Conservation (phyloP, 2,329 filamentous ascomycete species). For the Alternaria brassicae region DNA sequence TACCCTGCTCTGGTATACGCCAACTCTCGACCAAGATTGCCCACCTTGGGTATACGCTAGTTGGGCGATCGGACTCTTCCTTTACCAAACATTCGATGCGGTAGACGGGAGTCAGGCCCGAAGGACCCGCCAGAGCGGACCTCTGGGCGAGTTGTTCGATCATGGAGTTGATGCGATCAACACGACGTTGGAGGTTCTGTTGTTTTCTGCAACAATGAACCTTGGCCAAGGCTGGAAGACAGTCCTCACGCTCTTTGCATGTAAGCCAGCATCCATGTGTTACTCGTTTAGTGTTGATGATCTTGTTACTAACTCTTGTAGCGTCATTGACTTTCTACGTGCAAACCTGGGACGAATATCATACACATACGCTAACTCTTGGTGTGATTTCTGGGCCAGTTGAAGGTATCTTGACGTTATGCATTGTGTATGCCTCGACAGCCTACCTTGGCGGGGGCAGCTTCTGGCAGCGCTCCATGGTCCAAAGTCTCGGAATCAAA, state of each 20-base stretch:
- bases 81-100: constrained; percentile 98
- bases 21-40: constrained; percentile 91
- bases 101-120: constrained; percentile 93
- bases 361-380: constrained; percentile 93
- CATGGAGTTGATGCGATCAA: constrained; percentile 96
- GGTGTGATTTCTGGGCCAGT: constrained; percentile 93
- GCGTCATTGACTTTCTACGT: constrained; percentile 96
- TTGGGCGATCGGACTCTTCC: constrained; percentile 87
- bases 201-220: constrained; percentile 93
- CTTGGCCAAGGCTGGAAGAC: constrained; percentile 93
- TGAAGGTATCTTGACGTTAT: constrained; percentile 87
- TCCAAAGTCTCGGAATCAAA: constrained; percentile 73
- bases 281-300: not conserved
- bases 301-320: constrained; percentile 42
- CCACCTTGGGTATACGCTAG: constrained; percentile 93
- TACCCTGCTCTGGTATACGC: constrained; percentile 94
- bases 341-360: constrained; percentile 99
- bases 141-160: constrained; percentile 94
- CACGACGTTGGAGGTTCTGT: constrained; percentile 88
- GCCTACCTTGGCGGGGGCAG: constrained; percentile 84
- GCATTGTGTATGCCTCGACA: constrained; percentile 81
- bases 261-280: constrained; percentile 53
- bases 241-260: constrained; percentile 80
- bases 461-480: constrained; percentile 89
- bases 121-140: constrained; percentile 89